Evolutionary conservation across 306 rosid genomes (phyloP).

Genomic region (Astragalus membranaceus): DNA sequence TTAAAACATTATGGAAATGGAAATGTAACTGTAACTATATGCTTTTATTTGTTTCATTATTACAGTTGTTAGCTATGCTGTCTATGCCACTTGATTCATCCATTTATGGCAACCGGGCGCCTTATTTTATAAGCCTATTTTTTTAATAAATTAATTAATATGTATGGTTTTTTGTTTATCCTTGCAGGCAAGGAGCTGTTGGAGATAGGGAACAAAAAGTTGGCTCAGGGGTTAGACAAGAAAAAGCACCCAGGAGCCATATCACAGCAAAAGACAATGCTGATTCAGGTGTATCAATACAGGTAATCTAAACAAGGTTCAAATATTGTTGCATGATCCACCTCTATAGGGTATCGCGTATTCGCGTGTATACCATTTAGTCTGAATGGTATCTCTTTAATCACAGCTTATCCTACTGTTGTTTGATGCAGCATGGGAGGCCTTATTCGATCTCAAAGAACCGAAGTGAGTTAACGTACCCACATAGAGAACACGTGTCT

Average conservation of each 20-base stretch:
- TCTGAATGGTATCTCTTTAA: background rate
- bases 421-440: conserved; percentile 45
- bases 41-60: background rate
- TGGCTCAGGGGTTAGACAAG: conserved; percentile 47
- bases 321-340: background rate
- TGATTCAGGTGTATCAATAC: conserved; percentile 25
- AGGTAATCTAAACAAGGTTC: conserved; percentile 37
- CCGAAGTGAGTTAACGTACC: conserved; percentile 43
- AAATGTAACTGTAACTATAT: background rate
- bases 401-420: background rate
- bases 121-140: conserved; percentile 4
- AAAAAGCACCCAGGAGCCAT: conserved; percentile 28
- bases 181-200: conserved; percentile 48
- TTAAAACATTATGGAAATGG: background rate
- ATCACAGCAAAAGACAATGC: conserved; percentile 29
- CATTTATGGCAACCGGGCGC: background rate
- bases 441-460: conserved; percentile 37
- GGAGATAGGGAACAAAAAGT: conserved; percentile 45
- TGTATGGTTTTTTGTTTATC: background rate
- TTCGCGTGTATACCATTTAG: background rate
- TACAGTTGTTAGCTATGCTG: background rate
- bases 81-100: conserved; percentile 6
- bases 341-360: background rate
- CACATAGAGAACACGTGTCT: conserved; percentile 47
- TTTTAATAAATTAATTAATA: background rate